Evolutionary conservation across 164 flowering plant species (phyloP), one percentile per base, ranked within the genome.

Genomic region (Tetrastigma voinierianum): DNA sequence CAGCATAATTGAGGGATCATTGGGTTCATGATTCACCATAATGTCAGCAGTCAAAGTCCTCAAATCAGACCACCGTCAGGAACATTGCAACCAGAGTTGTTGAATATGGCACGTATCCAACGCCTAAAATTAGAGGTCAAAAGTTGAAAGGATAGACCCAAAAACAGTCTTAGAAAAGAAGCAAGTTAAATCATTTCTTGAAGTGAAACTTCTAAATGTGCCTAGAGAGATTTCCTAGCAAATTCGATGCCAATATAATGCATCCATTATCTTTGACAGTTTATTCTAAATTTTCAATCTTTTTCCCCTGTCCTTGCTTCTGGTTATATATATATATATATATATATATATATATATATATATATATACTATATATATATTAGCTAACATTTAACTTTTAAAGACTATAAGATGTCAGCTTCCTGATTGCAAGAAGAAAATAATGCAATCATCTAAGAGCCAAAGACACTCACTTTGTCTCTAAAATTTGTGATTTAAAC

Each of bases 91-190:
- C 61, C 69, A 47, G 53, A 21, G 68, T 53, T 66, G 45, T 66
- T 67, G 75, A 82, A 82, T 48, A 74, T 62, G 45, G 75, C 83
- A 43, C 82, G 83, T 61, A 78, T 74, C 86, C 86, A 82, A 46
- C 77, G 83, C 83, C 86, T 82, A 51, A 61, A 4, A 67, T 61
- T 23, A 46, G 43, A 16, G 20, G 46, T n/a, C 59, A 63, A 17
- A 56, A 20, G 68, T 46, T 72, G 51, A 40, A 52, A 7, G 14
- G 47, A 51, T 3, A 21, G 7, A 40, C 17, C 46, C 10, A 46
- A 10, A 24, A 12, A 25, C 46, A 69, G 14, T 25, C 13, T 25
- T 23, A 51, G 14, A 13, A 47, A 45, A 5, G 16, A 9, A 15
- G 46, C 59, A 66, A 46, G 10, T 6, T 2, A 12, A 1, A 64